Base-by-base conservation (phyloP, 139 green algal genomes). In the Coccomyxa sp. region DNA sequence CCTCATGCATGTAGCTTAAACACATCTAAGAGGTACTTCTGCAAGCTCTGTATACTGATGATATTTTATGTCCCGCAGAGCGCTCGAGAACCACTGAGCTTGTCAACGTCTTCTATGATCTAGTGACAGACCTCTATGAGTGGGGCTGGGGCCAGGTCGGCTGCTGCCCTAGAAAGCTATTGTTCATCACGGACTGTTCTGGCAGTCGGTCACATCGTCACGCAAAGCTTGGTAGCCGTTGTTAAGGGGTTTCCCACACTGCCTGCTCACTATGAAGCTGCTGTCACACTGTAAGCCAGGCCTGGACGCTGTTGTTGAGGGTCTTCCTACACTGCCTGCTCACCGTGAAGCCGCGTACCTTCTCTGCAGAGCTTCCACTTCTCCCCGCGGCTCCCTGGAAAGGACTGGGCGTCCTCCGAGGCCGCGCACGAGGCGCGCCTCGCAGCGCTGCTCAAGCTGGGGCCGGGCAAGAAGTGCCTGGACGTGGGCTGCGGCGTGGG, bases 401-500 rank as follows among this genome's bases (percentile, higher is more conserved):
- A 95, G 81, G 79, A 83, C 80, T 88, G 86, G 82, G 39, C 77
- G 38, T 83, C 83, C 1, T 90, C 81, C 10, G 94, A 98, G 83
- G 93, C 89, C 14, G 93, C 92, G n/a, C 93, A 98, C 74, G 95
- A 99, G 84, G 85, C 87, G 0, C 90, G 91, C 68, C 86, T 98
- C 55, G 86, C 92, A 34, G 89, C 88, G 24, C 76, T 90, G 5
- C 76, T 82, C 54, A 0, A 35, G 18, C 74, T 83, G 24, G 7
- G 31, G 16, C 80, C 82, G n/a, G 84, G 84, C 36, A 78, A 84
- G 76, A 86, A 82, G 41, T 82, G 73, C 14, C 84, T 99, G 29
- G 97, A 99, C 80, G 90, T 92, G 27, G 97, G 97, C 38, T 99
- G 97, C 84, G 97, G 97, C 68, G 95, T 99, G 36, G 97, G 97